Base-by-base conservation (phyloP, 768 basidiomycete genomes). In the Tulasnella sp. region DNA sequence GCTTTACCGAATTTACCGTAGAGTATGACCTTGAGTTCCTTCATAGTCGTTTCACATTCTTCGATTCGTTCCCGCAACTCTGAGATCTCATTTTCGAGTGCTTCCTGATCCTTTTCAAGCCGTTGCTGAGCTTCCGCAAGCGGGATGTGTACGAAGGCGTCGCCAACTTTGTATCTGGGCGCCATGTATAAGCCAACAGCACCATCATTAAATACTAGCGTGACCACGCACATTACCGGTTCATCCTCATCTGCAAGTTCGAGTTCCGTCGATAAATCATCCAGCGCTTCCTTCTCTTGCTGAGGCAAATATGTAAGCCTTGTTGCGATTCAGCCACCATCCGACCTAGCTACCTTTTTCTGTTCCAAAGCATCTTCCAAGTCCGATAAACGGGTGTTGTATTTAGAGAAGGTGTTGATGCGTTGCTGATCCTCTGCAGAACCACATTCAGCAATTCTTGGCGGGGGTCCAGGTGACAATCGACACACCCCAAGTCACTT, bases 211-310 rank as follows among this genome's bases (percentile, higher is more conserved):
- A 23, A 27, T 21, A 21, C 23, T 23, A 55, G 6, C 0, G 7
- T 14, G n/a, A 43, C 14, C 39, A 68, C 84, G 57, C 63, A 91
- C 86, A 91, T 65, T 3, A 96, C 81, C 0, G 74, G 73, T 56
- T 86, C 77, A 58, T 87, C 84, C 63, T 93, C 90, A 60, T 94
- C 90, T 0, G 83, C 81, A 8, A 97, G 79, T 66, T 94, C 91
- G 21, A 97, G 77, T 65, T 96, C 93, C 42, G 78, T 85, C 1
- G 80, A 71, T 29, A 96, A 77, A 67, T 97, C 93, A 59, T 94
- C 90, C 12, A 94, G 78, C 2, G 90, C 85, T 64, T 96, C 93
- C 70, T 93, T 93, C 71, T 94, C 91, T 77, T 86, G 82, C 91
- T 97, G 65, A 19, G 39, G 12, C 15, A 49, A 42, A 21, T 42